Conservation (phyloP, 2,329 filamentous ascomycete species). For the Bimuria novae-zelandiae region DNA sequence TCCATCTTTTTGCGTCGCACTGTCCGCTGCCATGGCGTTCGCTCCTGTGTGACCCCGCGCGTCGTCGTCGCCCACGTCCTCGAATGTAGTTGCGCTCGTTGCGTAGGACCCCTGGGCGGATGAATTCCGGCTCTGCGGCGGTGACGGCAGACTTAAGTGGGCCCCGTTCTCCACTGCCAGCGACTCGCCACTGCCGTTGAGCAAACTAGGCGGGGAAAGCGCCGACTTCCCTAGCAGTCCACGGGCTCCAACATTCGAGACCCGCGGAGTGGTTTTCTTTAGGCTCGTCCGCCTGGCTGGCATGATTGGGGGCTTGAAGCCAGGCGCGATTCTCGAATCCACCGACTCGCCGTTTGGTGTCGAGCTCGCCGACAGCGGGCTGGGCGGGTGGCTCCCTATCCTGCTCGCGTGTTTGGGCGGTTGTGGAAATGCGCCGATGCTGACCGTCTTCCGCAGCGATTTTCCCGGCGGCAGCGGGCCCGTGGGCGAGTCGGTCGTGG, state of each 20-base stretch:
- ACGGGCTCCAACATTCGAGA: slow-evolving; percentile 42
- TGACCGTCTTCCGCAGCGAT: slow-evolving; percentile 82
- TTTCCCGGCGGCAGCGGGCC: slow-evolving; percentile 56
- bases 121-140: slow-evolving; percentile 85
- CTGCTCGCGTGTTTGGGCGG: slow-evolving; percentile 72
- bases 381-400: slow-evolving; percentile 65
- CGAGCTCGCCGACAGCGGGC: slow-evolving; percentile 57
- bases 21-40: slow-evolving; percentile 32
- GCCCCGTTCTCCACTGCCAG: slow-evolving; percentile 67
- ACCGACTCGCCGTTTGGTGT: slow-evolving; percentile 40
- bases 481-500: slow-evolving; percentile 47
- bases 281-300: slow-evolving; percentile 42
- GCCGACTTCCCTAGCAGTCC: slow-evolving; percentile 44
- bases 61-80: slow-evolving; percentile 72
- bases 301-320: slow-evolving; percentile 30
- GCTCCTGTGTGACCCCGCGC: slow-evolving; percentile 51
- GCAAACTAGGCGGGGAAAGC: slow-evolving; percentile 68
- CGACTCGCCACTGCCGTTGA: slow-evolving; percentile 78
- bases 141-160: slow-evolving; percentile 76
- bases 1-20: slow-evolving; percentile 61
- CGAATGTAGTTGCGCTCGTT: slow-evolving; percentile 83
- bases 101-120: slow-evolving; percentile 92
- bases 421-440: slow-evolving; percentile 91
- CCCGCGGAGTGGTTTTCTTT: slow-evolving; percentile 59
- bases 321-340: slow-evolving; percentile 35